phyloP scores from a whole-genome alignment of 1,139 yeast species.

The Blastobotrys petasosporus region DNA sequence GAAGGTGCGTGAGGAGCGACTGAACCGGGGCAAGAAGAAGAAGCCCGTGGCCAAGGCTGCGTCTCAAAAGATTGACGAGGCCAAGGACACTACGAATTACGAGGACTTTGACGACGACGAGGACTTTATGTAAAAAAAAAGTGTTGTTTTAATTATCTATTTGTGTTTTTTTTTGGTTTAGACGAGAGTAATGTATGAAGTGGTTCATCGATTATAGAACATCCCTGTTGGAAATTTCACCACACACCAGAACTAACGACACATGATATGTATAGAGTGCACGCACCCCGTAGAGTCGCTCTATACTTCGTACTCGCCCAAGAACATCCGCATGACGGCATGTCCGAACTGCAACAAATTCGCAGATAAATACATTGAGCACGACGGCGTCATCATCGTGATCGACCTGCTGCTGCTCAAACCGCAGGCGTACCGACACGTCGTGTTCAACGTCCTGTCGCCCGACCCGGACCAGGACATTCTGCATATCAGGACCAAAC shows the following conservation, averaged over 20 bases:
- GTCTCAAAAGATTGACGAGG: constrained; percentile 71
- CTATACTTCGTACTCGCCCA: constrained; percentile 67
- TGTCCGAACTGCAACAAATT: constrained; percentile 67
- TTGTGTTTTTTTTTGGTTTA: neutral
- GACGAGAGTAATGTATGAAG: too few relatives aligned
- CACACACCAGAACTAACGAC: neutral
- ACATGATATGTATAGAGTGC: constrained; percentile 90
- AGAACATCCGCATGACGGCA: constrained; percentile 73
- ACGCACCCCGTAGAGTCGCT: constrained; percentile 56
- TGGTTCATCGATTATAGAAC: neutral
- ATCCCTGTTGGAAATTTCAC: neutral
- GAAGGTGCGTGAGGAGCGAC: constrained; percentile 86
- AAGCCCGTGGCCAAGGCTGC: constrained; percentile 77
- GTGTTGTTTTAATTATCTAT: neutral
- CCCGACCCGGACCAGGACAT: constrained; percentile 17
- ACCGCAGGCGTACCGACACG: constrained; percentile 85
- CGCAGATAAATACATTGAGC: constrained; percentile 89
- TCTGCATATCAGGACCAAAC: constrained; percentile 28
- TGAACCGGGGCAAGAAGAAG: constrained; percentile 95
- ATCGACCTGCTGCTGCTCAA: constrained; percentile 77
- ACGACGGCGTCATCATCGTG: constrained; percentile 75
- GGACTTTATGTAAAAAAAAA: constrained; percentile 76
- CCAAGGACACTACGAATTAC: constrained; percentile 53
- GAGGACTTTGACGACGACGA: constrained; percentile 64
- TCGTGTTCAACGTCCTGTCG: constrained; percentile 68